A percentile compares a stretch with the other conserved stretches of the same genome.
phyloP scores from a whole-genome alignment of 768 basidiomycete genomes.

The Boletus reticulatus region DNA sequence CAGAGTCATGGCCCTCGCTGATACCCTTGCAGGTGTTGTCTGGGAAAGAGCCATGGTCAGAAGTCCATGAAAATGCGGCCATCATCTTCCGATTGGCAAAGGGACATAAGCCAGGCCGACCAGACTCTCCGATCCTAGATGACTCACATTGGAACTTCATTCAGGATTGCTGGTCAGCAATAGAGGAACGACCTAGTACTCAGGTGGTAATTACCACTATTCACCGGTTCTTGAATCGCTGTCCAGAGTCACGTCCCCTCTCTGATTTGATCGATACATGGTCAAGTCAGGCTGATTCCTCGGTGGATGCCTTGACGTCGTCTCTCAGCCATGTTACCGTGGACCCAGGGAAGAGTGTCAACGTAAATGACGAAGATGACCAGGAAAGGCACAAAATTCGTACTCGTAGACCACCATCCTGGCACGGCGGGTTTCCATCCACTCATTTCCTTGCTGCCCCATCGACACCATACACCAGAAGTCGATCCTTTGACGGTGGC shows the following conservation, averaged over 20 bases:
- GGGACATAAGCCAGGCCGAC: slow-evolving; percentile 2
- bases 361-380: too few relatives aligned
- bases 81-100: slow-evolving; percentile 4
- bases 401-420: slow-evolving; percentile 43
- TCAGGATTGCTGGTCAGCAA: background rate
- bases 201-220: background rate
- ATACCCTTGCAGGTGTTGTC: slow-evolving; percentile 1
- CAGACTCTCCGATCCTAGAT: background rate
- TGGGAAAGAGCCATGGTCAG: slow-evolving; percentile 10
- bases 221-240: background rate
- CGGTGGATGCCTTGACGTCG: too few relatives aligned
- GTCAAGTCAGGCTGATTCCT: too few relatives aligned
- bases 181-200: background rate
- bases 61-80: background rate
- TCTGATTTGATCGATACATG: background rate
- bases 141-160: background rate
- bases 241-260: background rate
- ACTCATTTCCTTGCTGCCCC: slow-evolving; percentile 24
- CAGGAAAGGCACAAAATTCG: slow-evolving; percentile 7
- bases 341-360: too few relatives aligned
- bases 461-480: slow-evolving; percentile 7
- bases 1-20: background rate
- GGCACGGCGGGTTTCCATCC: slow-evolving; percentile 35
- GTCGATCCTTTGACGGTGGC: slow-evolving; percentile 30
- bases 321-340: too few relatives aligned